Conservation (phyloP, 1,284 basidiomycete genomes). For the Stygiomarasmius scandens region DNA sequence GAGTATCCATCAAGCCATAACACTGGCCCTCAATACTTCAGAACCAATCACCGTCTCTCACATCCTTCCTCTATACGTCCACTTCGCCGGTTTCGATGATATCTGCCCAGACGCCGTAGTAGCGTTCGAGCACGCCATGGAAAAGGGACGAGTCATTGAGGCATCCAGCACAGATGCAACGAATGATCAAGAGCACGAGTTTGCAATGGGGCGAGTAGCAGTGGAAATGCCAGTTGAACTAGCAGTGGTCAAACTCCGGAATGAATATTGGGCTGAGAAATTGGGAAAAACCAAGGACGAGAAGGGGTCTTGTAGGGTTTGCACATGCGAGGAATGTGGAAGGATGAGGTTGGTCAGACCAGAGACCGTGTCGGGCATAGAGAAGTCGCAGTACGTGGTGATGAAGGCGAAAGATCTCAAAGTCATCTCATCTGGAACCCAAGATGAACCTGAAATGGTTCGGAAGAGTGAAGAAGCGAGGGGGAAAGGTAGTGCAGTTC, state of each 20-base stretch:
- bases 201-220: no score
- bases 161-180: conserved; percentile 1
- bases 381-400: not conserved
- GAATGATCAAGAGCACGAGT: not conserved
- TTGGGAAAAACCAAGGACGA: conserved; percentile 21
- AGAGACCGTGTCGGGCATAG: not conserved
- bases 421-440: not conserved
- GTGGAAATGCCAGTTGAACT: not conserved
- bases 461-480: no score
- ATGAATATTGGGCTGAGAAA: conserved; percentile 27
- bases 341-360: conserved; percentile 7
- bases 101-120: conserved; percentile 18
- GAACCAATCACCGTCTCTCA: conserved; percentile 21
- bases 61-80: conserved; percentile 23
- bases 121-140: conserved; percentile 27
- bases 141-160: conserved; percentile 21
- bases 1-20: conserved; percentile 25
- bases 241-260: conserved; percentile 20
- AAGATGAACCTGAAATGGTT: no score
- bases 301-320: conserved; percentile 14
- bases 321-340: conserved; percentile 24
- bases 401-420: not conserved
- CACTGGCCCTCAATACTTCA: conserved; percentile 12
- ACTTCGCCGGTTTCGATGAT: conserved; percentile 23
- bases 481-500: no score